Base-by-base conservation (phyloP, 495 filamentous ascomycete species). In the Melanomma pulvis-pyrius region DNA sequence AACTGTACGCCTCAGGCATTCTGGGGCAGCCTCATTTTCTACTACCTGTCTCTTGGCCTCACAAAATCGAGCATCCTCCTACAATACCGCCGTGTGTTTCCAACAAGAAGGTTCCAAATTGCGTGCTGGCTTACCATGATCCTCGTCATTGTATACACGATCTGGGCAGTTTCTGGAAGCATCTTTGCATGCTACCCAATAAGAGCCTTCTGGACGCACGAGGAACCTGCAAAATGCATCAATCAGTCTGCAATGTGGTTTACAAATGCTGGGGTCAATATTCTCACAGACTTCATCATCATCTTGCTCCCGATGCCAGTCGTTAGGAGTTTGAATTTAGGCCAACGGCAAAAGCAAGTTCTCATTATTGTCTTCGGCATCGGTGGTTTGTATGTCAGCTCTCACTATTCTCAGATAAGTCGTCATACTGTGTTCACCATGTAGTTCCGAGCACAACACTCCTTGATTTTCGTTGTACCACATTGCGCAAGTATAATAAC, bases 251-350 rank as follows among this genome's bases (percentile, higher is more conserved):
- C 76, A 0, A 73, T 81, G 28, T 82, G 81, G 74, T 83, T 81
- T 71, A 71, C 77, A 59, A 84, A 81, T 70, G 78, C 79, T 2
- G 76, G 75, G 0, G 76, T 82, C 24, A 85, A 84, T 71, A 82
- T 86, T 48, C 51, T 79, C 25, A 81, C 79, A 41, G 84, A 86
- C 67, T 51, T 83, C 32, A 73, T 78, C 29, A 72, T 83, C 48
- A 79, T 83, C 41, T 56, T 76, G 7, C 62, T 78, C 5, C 76
- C 76, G 0, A 63, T 78, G 52, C 71, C 68, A 1, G 66, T 71
- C 0, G 50, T 78, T 17, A 52, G 60, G 28, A 24, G 44, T 2
- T 61, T 78, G 11, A 65, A 76, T 24, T 60, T 76, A 12, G 56
- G 69, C 6, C 41, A 44, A n/a, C 61, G 64, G 24, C 75, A 74